These are phyloP conservation scores for Yamadazyma olivae DNA, from an alignment of 805 yeast species.

Conservation along the genomic window DNA sequence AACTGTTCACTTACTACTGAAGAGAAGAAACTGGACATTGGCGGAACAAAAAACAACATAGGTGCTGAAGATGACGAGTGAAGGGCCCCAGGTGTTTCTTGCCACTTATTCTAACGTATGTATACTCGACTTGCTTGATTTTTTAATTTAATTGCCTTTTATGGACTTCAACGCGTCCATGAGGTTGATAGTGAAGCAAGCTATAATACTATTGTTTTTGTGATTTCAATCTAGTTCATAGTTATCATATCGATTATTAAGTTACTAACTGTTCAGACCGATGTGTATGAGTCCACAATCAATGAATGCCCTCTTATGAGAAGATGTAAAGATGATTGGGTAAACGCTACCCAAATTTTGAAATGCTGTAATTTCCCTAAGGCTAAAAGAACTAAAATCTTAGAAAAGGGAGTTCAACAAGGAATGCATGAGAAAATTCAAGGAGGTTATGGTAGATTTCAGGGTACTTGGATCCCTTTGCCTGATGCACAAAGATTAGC, in stretches of 20 bases:
- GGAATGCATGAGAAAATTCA: constrained; percentile 91
- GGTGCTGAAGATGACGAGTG: constrained; percentile 8
- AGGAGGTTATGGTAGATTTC: constrained; percentile 96
- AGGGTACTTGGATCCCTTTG: constrained; percentile 95
- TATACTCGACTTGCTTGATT: too few species aligned
- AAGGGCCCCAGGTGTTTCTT: constrained; percentile 38
- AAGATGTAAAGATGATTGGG: constrained; percentile 89
- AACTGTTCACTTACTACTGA: too few species aligned
- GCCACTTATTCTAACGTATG: constrained; percentile 47
- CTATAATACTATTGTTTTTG: too few species aligned
- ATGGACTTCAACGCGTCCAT: background rate
- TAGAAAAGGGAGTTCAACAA: constrained; percentile 89
- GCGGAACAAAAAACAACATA: too few species aligned
- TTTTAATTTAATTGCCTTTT: background rate
- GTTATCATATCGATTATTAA: background rate
- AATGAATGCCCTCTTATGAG: constrained; percentile 83
- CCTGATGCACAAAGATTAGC: constrained; percentile 57
- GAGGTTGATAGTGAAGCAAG: background rate
- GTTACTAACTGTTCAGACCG: constrained; percentile 31
- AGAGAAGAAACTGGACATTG: too few species aligned
- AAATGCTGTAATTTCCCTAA: constrained; percentile 93
- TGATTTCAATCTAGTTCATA: background rate
- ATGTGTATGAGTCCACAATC: constrained; percentile 70
- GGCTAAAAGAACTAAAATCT: constrained; percentile 87
- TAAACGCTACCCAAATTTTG: constrained; percentile 92